Conservation (phyloP, 441 rosid genomes). For the Eruca vesicaria region DNA sequence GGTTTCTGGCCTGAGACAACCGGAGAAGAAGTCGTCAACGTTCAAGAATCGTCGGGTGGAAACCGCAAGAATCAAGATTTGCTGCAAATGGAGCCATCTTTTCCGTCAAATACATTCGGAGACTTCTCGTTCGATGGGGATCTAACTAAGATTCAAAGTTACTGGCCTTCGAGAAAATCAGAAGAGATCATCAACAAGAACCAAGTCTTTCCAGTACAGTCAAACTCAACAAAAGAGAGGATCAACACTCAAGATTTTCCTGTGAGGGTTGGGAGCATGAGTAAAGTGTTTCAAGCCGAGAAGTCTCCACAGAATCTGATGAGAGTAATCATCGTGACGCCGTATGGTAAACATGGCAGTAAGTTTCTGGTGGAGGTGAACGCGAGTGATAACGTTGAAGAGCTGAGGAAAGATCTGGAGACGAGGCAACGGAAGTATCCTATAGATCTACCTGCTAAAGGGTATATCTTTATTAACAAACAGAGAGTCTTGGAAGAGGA, state of each 20-base stretch:
- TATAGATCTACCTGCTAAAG: conserved; percentile 63
- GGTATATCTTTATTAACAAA: conserved; percentile 66
- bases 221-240: background rate
- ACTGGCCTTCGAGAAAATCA: too few relatives aligned
- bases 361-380: conserved; percentile 64
- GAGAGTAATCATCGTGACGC: conserved; percentile 64
- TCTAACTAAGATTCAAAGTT: too few relatives aligned
- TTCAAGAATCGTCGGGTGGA: background rate
- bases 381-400: conserved; percentile 57
- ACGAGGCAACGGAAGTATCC: conserved; percentile 49
- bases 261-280: too few relatives aligned
- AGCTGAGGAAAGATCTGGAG: conserved; percentile 61
- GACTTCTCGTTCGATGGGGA: too few relatives aligned
- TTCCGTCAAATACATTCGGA: too few relatives aligned
- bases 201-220: background rate
- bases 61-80: background rate
- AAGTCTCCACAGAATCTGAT: conserved; percentile 38
- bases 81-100: too few relatives aligned
- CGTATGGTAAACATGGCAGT: conserved; percentile 39
- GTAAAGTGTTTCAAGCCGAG: background rate
- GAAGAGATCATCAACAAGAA: too few relatives aligned
- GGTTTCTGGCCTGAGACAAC: background rate
- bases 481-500: conserved; percentile 74
- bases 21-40: background rate
- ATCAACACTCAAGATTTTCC: too few relatives aligned